Conservation (phyloP, 805 yeast species). For the Nakazawaea populi region DNA sequence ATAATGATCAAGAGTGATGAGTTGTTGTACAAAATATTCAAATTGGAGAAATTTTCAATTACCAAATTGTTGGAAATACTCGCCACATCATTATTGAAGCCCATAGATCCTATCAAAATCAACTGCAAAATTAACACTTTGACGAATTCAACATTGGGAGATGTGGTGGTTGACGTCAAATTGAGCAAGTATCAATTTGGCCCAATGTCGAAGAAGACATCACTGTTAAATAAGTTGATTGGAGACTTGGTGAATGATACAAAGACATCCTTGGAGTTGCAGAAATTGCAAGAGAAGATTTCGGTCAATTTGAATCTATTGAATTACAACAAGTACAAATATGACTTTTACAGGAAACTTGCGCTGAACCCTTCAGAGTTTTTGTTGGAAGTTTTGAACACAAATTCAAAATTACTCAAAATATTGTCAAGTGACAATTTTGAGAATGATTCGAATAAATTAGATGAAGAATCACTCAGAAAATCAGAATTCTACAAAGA, state of each 20-base stretch:
- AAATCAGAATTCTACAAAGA: conserved; percentile 78
- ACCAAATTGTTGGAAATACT: conserved; percentile 67
- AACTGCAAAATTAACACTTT: conserved; percentile 76
- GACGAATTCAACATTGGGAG: conserved; percentile 74
- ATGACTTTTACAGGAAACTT: conserved; percentile 71
- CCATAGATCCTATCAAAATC: conserved; percentile 73
- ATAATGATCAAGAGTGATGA: conserved; percentile 36
- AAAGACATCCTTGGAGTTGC: conserved; percentile 31
- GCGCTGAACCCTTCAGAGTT: conserved; percentile 74
- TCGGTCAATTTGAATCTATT: conserved; percentile 45
- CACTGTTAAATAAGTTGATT: conserved; percentile 36
- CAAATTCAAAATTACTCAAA: conserved; percentile 80
- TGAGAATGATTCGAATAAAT: conserved; percentile 22
- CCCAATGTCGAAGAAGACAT: conserved; percentile 31
- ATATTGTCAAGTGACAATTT: conserved; percentile 73
- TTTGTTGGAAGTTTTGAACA: conserved; percentile 65
- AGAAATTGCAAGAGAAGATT: conserved; percentile 27
- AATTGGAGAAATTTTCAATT: conserved; percentile 52
- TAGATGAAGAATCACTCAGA: conserved; percentile 85
- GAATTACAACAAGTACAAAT: conserved; percentile 55
- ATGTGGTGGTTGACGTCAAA: conserved; percentile 69
- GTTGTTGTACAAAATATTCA: conserved; percentile 37
- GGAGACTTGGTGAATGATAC: conserved; percentile 38
- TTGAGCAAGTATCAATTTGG: conserved; percentile 35
- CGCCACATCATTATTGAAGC: conserved; percentile 61